phyloP scores from a whole-genome alignment of 2,329 filamentous ascomycete species.

The Cyphellophora europaea region DNA sequence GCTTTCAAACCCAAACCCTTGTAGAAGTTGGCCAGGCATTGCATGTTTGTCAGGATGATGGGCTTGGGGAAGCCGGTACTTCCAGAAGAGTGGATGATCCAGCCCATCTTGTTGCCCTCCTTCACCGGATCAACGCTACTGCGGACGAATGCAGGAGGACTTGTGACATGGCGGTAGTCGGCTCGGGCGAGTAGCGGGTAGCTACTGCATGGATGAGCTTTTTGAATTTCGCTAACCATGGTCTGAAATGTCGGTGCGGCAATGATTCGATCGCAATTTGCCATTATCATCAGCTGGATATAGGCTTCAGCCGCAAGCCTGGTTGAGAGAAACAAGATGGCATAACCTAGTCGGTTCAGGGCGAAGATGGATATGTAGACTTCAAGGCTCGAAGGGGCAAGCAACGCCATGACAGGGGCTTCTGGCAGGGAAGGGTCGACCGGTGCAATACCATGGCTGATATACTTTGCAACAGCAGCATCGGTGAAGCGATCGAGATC shows the following conservation, averaged over 20 bases:
- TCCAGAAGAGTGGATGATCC: slow-evolving; percentile 40
- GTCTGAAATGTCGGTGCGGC: slow-evolving; percentile 50
- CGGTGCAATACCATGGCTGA: slow-evolving; percentile 5
- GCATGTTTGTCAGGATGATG: slow-evolving; percentile 30
- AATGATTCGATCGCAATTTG: slow-evolving; percentile 34
- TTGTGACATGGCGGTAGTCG: neutral
- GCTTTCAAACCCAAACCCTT: slow-evolving; percentile 11
- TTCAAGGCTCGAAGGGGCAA: slow-evolving; percentile 10
- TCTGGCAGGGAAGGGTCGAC: slow-evolving; percentile 4
- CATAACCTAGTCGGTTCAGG: slow-evolving; percentile 46
- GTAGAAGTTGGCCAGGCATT: slow-evolving; percentile 11
- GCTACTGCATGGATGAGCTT: slow-evolving; percentile 35
- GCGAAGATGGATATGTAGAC: slow-evolving; percentile 27
- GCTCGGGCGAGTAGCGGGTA: neutral
- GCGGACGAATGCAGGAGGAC: neutral
- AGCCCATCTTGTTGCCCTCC: slow-evolving; percentile 21
- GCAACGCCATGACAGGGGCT: slow-evolving; percentile 9
- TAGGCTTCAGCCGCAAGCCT: slow-evolving; percentile 44
- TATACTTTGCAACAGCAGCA: slow-evolving; percentile 10
- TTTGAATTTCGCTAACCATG: slow-evolving; percentile 54
- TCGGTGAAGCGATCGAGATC: slow-evolving; percentile 8
- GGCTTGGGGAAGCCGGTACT: slow-evolving; percentile 40
- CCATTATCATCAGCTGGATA: slow-evolving; percentile 26
- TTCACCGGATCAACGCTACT: slow-evolving; percentile 7
- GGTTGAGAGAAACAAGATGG: slow-evolving; percentile 45